Percentiles rank a stretch among this genome's conserved stretches.
Conservation (phyloP, 2,329 filamentous ascomycete species). For the Penicillium glabrum region DNA sequence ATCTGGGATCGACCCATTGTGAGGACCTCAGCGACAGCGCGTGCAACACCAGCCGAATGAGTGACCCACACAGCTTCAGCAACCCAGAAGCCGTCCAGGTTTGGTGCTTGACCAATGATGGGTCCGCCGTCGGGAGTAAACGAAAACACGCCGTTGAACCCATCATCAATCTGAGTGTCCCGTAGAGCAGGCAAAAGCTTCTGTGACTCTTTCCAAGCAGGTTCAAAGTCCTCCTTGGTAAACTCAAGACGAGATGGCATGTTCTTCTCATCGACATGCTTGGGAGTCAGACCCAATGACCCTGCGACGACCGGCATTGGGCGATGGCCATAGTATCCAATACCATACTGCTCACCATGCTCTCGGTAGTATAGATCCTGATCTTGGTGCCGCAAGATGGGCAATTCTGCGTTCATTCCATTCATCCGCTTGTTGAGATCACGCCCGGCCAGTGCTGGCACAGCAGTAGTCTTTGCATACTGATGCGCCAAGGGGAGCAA, state of each 20-base stretch:
- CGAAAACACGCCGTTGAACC: conserved; percentile 67
- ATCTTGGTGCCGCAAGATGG: conserved; percentile 64
- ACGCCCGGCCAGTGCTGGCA: conserved; percentile 47
- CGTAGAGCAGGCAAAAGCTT: conserved; percentile 55
- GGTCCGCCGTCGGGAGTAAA: conserved; percentile 66
- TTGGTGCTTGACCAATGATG: conserved; percentile 58
- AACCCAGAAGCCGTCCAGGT: conserved; percentile 62
- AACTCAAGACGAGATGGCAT: conserved; percentile 66
- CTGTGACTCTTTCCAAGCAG: conserved; percentile 59
- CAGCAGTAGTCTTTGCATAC: conserved; percentile 61
- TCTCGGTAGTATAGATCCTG: conserved; percentile 65
- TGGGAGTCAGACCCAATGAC: conserved; percentile 54
- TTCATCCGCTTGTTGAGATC: conserved; percentile 50
- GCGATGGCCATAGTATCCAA: conserved; percentile 64
- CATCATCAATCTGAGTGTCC: conserved; percentile 55
- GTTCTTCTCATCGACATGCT: conserved; percentile 56
- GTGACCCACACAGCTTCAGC: conserved; percentile 68
- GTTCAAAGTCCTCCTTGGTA: conserved; percentile 60
- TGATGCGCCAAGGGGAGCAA: conserved; percentile 63
- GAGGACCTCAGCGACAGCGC: conserved; percentile 59
- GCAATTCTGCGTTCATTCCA: conserved; percentile 50
- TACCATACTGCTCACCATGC: conserved; percentile 62
- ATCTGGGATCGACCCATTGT: conserved; percentile 57
- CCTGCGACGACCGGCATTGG: conserved; percentile 61
- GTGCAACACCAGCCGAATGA: conserved; percentile 63